Base-by-base conservation (phyloP, 2,329 filamentous ascomycete species). In the Neofusicoccum ribis region DNA sequence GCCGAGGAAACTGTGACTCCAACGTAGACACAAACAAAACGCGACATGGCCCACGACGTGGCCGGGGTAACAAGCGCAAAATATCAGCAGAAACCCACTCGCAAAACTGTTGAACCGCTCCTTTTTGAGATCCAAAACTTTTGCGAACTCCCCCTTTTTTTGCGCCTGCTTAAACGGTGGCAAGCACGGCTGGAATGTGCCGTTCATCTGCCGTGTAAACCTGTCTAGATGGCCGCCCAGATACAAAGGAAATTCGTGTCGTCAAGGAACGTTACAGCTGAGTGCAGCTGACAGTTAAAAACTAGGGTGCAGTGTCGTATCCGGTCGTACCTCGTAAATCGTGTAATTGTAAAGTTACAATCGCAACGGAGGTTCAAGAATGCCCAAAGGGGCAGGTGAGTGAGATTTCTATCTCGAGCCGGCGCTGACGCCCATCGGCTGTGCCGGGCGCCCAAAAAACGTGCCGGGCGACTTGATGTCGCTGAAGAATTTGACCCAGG, bases 401-500 rank as follows among this genome's bases (percentile, higher is more conserved):
- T 41, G 43, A 2, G 11, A 46, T 34, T 39, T 37, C 12, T 9
- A 60, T 23, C 59, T 36, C 47, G 44, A 62, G 59, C 47, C 44
- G 8, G 37, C 52, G 36, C 52, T 58, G 31, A 47, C 43, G 43
- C 58, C 47, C n/a, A 50, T 49, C 23, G 17, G 47, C 37, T 50
- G 58, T 56, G 73, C 72, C 7, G 74, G 71, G 36, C 73, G 70
- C 59, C 73, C 71, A 64, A 77, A 70, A 47, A 76, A 69, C 9
- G 73, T 72, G 61, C 71, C 70, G 50, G 76, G 74, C 65, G 77
- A 76, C 46, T 70, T 73, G 64, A 78, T 69, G 69, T 78, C 77
- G 68, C 69, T 73, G 61, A 78, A 71, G 65, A 78, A 77, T 66
- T 74, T 77, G 69, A 77, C 71, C 63, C 78, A 77, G 7, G 74